Percentiles rank a stretch among this genome's conserved stretches.
These are phyloP conservation scores for Dacryopinax spathularia DNA, from an alignment of 768 basidiomycete genomes.

Conservation along the genomic window DNA sequence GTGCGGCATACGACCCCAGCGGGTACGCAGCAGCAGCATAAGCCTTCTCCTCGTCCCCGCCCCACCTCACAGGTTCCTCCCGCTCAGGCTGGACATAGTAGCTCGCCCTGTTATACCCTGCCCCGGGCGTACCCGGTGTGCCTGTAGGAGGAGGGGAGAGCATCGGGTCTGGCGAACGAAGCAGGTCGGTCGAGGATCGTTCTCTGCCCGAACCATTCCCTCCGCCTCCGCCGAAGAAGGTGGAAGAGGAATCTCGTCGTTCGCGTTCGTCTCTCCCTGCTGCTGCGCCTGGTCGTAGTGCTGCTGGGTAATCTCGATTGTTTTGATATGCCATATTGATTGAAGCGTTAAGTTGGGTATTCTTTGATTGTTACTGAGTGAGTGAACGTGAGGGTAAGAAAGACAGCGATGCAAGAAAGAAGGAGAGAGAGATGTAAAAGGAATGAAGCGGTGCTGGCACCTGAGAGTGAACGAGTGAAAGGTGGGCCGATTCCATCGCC, in stretches of 20 bases:
- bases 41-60: slow-evolving; percentile 31
- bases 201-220: not conserved
- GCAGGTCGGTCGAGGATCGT: not conserved
- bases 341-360: too few relatives aligned
- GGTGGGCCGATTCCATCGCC: not conserved
- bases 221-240: slow-evolving; percentile 2
- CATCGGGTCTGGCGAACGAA: slow-evolving; percentile 3
- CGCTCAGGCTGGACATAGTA: slow-evolving; percentile 57
- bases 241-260: slow-evolving; percentile 6
- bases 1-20: not conserved
- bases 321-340: too few relatives aligned
- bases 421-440: not conserved
- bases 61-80: slow-evolving; percentile 63
- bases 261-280: slow-evolving; percentile 22
- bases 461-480: not conserved
- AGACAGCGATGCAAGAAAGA: not conserved
- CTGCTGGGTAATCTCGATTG: not conserved
- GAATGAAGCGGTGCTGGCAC: not conserved
- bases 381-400: not conserved
- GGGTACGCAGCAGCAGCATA: slow-evolving; percentile 25
- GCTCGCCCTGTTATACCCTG: slow-evolving; percentile 52
- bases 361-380: too few relatives aligned
- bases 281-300: not conserved
- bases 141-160: slow-evolving; percentile 38
- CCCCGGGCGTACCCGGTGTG: slow-evolving; percentile 45